A percentile compares a stretch with the other conserved stretches of the same genome.
Evolutionary conservation across 2,329 filamentous ascomycete genomes (phyloP).

Genomic region (Ascochyta clinopodiicola): DNA sequence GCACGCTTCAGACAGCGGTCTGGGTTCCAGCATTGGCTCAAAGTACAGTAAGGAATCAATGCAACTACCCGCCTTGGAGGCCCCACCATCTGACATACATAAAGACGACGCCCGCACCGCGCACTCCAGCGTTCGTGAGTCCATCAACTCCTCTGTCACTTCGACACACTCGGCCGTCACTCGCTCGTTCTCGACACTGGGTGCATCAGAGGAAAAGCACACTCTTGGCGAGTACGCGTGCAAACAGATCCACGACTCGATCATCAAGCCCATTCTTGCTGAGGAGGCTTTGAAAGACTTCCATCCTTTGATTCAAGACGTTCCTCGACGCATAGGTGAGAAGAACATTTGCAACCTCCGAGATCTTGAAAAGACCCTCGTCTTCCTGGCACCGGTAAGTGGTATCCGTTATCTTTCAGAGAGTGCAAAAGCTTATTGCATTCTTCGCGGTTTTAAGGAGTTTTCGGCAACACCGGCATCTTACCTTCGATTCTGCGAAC

Average conservation of each 20-base stretch:
- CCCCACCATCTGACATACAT: conserved; percentile 40
- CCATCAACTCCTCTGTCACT: conserved; percentile 47
- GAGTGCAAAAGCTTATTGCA: conserved; percentile 72
- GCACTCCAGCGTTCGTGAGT: conserved; percentile 41
- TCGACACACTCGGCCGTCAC: conserved; percentile 50
- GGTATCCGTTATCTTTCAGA: conserved; percentile 57
- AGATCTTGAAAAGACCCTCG: conserved; percentile 91
- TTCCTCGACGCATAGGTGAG: conserved; percentile 78
- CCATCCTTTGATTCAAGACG: conserved; percentile 77
- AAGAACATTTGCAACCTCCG: conserved; percentile 90
- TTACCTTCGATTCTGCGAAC: conserved; percentile 89
- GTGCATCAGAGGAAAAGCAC: conserved; percentile 53
- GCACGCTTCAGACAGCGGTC: conserved; percentile 84
- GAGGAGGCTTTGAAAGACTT: conserved; percentile 79
- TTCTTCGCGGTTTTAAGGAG: conserved; percentile 71
- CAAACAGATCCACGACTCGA: conserved; percentile 80
- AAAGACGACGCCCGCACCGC: conserved; percentile 43
- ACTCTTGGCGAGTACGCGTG: conserved; percentile 73
- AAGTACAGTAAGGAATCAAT: conserved; percentile 48
- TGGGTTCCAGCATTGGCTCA: conserved; percentile 78
- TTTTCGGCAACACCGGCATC: conserved; percentile 70
- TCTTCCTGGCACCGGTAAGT: conserved; percentile 95
- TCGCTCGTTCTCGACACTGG: conserved; percentile 53
- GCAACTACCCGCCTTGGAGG: conserved; percentile 26
- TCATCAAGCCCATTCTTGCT: conserved; percentile 75